Percentiles rank a stretch among this genome's conserved stretches.
Conservation (phyloP, 495 filamentous ascomycete genomes). For the Penicillium angulare region DNA sequence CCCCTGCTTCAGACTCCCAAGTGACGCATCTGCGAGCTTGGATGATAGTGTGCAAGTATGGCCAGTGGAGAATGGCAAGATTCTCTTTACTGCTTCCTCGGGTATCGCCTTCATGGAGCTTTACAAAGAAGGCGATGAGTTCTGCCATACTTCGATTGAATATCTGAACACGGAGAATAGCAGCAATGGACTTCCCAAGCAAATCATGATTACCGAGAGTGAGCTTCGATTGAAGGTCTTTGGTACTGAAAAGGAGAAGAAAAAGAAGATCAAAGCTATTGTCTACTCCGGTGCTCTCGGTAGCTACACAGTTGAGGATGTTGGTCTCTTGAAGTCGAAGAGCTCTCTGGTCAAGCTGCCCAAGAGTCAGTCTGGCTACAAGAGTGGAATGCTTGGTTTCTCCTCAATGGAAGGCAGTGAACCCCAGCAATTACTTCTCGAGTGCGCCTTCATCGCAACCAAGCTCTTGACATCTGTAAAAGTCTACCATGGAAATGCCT, state of each 20-base stretch:
- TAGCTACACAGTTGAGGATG: slow-evolving; percentile 69
- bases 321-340: slow-evolving; percentile 66
- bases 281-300: slow-evolving; percentile 75
- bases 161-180: slow-evolving; percentile 63
- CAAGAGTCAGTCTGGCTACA: slow-evolving; percentile 69
- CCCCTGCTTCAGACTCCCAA: slow-evolving; percentile 83
- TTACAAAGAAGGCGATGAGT: slow-evolving; percentile 68
- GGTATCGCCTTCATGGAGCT: slow-evolving; percentile 84
- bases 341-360: slow-evolving; percentile 69
- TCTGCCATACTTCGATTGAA: slow-evolving; percentile 77
- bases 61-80: slow-evolving; percentile 77
- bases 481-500: slow-evolving; percentile 72
- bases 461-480: slow-evolving; percentile 73
- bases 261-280: slow-evolving; percentile 65
- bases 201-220: slow-evolving; percentile 69
- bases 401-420: slow-evolving; percentile 70
- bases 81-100: slow-evolving; percentile 75
- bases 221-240: slow-evolving; percentile 67
- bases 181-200: slow-evolving; percentile 59
- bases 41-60: slow-evolving; percentile 86
- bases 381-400: slow-evolving; percentile 72
- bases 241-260: slow-evolving; percentile 64
- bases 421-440: slow-evolving; percentile 71
- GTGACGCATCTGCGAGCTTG: slow-evolving; percentile 60
- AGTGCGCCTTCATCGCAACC: slow-evolving; percentile 63